Evolutionary conservation across 768 basidiomycete species (phyloP).

Genomic region (Agaricus subrufescens): DNA sequence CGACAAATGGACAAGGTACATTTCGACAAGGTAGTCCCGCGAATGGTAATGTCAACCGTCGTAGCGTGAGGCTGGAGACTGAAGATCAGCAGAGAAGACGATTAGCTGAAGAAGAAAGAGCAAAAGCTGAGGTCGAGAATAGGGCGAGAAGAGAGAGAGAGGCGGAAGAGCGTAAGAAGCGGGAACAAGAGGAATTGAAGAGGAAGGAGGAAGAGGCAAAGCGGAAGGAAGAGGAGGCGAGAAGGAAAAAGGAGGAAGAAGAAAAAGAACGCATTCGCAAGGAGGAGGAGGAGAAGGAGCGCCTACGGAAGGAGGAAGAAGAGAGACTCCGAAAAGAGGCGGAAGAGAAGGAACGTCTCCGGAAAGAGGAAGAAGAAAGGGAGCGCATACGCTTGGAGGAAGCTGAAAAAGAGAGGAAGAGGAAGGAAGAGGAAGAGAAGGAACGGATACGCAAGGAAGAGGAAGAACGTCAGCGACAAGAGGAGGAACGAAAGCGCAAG

Average conservation of each 20-base stretch:
- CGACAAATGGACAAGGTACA: slow-evolving; percentile 25
- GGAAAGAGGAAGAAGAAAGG: slow-evolving; percentile 25
- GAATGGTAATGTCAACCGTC: slow-evolving; percentile 26
- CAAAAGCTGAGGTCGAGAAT: slow-evolving; percentile 36
- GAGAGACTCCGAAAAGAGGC: slow-evolving; percentile 40
- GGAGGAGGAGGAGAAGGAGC: slow-evolving; percentile 37
- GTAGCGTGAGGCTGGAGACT: slow-evolving; percentile 61
- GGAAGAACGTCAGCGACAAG: slow-evolving; percentile 27
- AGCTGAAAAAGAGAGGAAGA: slow-evolving; percentile 19
- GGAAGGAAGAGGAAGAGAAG: slow-evolving; percentile 25
- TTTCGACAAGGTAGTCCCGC: slow-evolving; percentile 34
- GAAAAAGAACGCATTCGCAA: slow-evolving; percentile 40
- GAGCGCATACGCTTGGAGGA: slow-evolving; percentile 24
- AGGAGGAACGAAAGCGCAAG: slow-evolving; percentile 30
- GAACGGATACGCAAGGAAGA: slow-evolving; percentile 25
- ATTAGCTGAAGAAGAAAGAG: slow-evolving; percentile 42
- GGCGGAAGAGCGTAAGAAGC: slow-evolving; percentile 17
- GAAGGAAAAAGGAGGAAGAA: slow-evolving; percentile 37
- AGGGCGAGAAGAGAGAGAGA: slow-evolving; percentile 34
- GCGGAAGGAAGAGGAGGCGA: slow-evolving; percentile 44
- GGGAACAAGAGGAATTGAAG: slow-evolving; percentile 29
- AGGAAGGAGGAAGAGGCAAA: slow-evolving; percentile 23
- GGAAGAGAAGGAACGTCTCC: slow-evolving; percentile 30
- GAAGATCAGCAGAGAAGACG: slow-evolving; percentile 40
- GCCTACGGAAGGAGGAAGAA: slow-evolving; percentile 21